Base-by-base conservation (phyloP, 164 flowering plant genomes). In the Piper longum region DNA sequence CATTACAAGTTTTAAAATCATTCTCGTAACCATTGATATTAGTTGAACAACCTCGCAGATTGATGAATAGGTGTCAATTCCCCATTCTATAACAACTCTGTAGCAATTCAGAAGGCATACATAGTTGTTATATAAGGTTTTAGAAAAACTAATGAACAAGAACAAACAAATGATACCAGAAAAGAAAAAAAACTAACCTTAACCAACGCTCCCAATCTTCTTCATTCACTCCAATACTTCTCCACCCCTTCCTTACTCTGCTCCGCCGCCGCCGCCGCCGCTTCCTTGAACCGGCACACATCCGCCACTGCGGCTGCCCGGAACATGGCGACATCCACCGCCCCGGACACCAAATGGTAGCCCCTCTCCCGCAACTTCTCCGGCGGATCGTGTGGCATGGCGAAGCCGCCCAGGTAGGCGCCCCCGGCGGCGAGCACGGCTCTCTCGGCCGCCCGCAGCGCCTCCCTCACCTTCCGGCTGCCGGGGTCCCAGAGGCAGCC, bases 401-500 rank as follows among this genome's bases (percentile, higher is more conserved):
- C 92, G 41, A 88, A 87, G 0, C 98, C 96, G 3, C 67, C 69
- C 77, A 91, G 64, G 52, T 48, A 48, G 26, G 44, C 52, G 43
- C 3, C 8, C 12, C 61, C 62, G 59, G 65, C 11, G 41, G 45
- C 73, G 73, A 87, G 59, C 63, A 88, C 98, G 41, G 61, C 82
- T 69, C 79, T 85, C 89, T 91, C 98, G 1, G 89, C 98, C 43
- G 1, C 62, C 16, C 72, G 51, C 82, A 87, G 42, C 77, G 73
- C 71, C 76, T 82, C 83, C 76, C 71, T 82, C 66, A 87, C 96
- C 68, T 91, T 91, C 87, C 79, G 78, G 73, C 87, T 68, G 66
- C 88, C 96, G 0, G 96, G 96, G 60, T 91, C 98, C 89, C 96
- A 85, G 75, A 91, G 58, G 66, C 82, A 87, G 69, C 98, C 98